A percentile compares a stretch with the other conserved stretches of the same genome.
phyloP scores from a whole-genome alignment of 768 basidiomycete species.

The Leucosporidium scottii region DNA sequence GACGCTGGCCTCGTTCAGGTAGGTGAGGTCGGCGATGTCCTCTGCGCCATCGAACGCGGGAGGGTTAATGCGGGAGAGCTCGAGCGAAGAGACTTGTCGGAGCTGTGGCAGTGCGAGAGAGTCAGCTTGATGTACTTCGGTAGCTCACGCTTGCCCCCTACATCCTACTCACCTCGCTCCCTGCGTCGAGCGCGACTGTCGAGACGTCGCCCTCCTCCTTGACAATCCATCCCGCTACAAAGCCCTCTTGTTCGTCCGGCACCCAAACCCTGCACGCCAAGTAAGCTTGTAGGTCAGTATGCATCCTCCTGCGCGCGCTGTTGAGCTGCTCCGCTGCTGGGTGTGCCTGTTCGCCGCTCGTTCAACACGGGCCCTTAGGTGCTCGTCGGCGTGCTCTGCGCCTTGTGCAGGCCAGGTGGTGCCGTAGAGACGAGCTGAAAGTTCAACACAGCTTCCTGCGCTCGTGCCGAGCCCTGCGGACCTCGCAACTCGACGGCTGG shows the following conservation, averaged over 20 bases:
- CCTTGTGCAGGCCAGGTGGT: neutral
- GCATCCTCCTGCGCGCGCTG: too few species aligned
- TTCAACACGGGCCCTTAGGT: neutral
- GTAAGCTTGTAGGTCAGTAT: too few species aligned
- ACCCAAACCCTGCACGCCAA: slow-evolving; percentile 70
- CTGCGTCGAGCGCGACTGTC: slow-evolving; percentile 60
- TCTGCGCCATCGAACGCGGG: slow-evolving; percentile 79
- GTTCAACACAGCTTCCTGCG: neutral
- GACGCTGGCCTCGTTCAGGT: slow-evolving; percentile 95
- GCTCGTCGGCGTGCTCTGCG: neutral
- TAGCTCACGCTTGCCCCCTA: neutral
- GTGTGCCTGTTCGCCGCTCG: neutral
- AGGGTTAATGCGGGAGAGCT: slow-evolving; percentile 36
- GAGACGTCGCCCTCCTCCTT: slow-evolving; percentile 75
- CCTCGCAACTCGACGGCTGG: neutral
- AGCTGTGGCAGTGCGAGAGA: neutral
- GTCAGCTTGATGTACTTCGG: neutral
- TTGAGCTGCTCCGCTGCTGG: too few species aligned
- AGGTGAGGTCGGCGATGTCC: slow-evolving; percentile 96
- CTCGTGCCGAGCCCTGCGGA: neutral
- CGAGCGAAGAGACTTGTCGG: slow-evolving; percentile 11
- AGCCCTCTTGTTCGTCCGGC: slow-evolving; percentile 83
- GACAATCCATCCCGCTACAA: slow-evolving; percentile 88
- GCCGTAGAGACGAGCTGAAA: neutral
- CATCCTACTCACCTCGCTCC: slow-evolving; percentile 16